phyloP scores from a whole-genome alignment of 176 grass and related monocot species.

The Elaeis guineensis region DNA sequence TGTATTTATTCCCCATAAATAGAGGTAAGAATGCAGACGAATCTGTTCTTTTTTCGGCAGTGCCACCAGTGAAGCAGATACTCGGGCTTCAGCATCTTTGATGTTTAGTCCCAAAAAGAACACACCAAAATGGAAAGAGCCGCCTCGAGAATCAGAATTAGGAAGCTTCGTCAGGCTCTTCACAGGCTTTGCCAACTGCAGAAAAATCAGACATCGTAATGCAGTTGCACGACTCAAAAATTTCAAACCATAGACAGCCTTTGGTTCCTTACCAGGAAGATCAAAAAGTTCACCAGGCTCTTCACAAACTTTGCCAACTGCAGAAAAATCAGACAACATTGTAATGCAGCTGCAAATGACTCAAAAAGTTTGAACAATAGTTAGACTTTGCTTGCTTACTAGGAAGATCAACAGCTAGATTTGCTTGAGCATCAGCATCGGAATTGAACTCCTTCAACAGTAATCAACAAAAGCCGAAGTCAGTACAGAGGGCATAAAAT shows the following conservation, averaged over 20 bases:
- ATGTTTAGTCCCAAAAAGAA: too few species aligned
- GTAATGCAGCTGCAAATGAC: too few species aligned
- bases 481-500: not conserved
- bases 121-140: too few species aligned
- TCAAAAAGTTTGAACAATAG: not conserved
- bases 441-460: slow-evolving; percentile 21
- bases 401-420: slow-evolving; percentile 24
- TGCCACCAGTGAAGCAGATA: too few species aligned
- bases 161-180: not conserved
- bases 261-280: slow-evolving; percentile 20
- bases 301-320: slow-evolving; percentile 29
- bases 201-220: not conserved
- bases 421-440: slow-evolving; percentile 31
- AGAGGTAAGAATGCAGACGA: too few species aligned
- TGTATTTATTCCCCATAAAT: too few species aligned
- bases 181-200: slow-evolving; percentile 28
- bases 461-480: slow-evolving; percentile 6
- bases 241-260: not conserved
- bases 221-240: not conserved
- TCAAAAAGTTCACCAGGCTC: slow-evolving; percentile 4
- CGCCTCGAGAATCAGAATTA: too few species aligned
- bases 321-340: slow-evolving; percentile 4
- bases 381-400: slow-evolving; percentile 2
- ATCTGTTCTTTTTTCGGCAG: too few species aligned
- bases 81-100: too few species aligned